Base-by-base conservation (phyloP, 768 basidiomycete species). In the Serendipita indica region DNA sequence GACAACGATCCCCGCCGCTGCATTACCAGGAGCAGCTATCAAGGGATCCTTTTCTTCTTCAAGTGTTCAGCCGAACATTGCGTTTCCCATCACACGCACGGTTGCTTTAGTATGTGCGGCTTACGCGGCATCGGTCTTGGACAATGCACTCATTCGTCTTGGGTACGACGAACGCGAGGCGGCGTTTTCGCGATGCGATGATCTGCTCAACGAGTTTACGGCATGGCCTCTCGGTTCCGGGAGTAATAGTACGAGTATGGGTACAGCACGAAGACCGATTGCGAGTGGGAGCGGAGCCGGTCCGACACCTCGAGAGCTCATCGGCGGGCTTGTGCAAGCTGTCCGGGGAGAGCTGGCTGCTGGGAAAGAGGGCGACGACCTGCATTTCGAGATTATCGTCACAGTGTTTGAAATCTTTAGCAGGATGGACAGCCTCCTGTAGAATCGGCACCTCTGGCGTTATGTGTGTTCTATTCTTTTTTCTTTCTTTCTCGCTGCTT, bases 131-230 rank as follows among this genome's bases (percentile, higher is more conserved):
- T 89, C 83, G 67, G 94, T 98, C 33, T 77, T 97, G 59, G 96
- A 98, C 67, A 96, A 97, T 66, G 91, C 92, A 6, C 86, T 97
- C 64, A 81, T 82, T 58, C 74, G 90, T 62, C 73, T 98, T 25
- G 83, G 81, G 14, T 98, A 94, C 66, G 96, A 98, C 69, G 88
- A 92, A 58, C 73, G 94, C 58, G 96, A 99, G 73, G 83, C 81
- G 3, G 93, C 94, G 32, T 96, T 97, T 69, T 83, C 82, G 63
- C 74, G 96, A 61, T 91, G 89, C 64, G 94, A 99, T 67, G 96
- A 99, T 63, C 81, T 99, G 25, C 73, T 99, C 33, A 85, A 82
- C 41, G 94, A 93, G 71, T 98, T 98, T 69, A 77, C 81, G 28
- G 76, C 75, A 30, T 99, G 91, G 91, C 94, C 94, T 12, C 92